Evolutionary conservation across 164 flowering plant species (phyloP).

Genomic region (Cinnamomum micranthum): DNA sequence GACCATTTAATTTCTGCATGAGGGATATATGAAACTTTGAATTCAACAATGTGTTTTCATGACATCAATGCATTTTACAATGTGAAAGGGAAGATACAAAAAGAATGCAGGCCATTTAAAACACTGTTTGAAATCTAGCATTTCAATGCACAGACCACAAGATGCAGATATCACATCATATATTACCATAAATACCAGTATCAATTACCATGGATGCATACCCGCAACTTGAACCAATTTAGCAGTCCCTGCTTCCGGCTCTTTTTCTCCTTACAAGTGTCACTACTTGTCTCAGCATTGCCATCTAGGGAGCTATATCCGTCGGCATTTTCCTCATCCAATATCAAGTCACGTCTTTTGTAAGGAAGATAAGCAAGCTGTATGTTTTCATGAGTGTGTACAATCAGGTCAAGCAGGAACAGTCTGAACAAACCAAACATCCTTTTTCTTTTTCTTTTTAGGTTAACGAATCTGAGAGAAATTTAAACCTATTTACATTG

Average conservation of each 20-base stretch:
- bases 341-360: conserved; percentile 71
- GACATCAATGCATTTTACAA: background rate
- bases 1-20: background rate
- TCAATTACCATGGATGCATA: conserved; percentile 28
- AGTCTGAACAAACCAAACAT: background rate
- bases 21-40: background rate
- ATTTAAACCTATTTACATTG: background rate
- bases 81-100: background rate
- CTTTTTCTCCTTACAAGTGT: conserved; percentile 62
- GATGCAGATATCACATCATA: background rate
- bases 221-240: conserved; percentile 93
- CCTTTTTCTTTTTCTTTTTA: too few relatives aligned
- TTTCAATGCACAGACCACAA: background rate
- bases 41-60: background rate
- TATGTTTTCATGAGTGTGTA: conserved; percentile 9
- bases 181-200: conserved; percentile 1
- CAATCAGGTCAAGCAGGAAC: conserved; percentile 15
- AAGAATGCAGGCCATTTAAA: background rate
- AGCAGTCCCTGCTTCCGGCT: conserved; percentile 74
- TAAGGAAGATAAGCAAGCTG: conserved; percentile 97
- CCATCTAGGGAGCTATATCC: conserved; percentile 61
- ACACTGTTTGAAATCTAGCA: background rate
- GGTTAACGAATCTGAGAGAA: background rate
- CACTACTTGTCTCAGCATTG: conserved; percentile 52
- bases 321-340: conserved; percentile 82